Base-by-base conservation (phyloP, 306 rosid genomes). In the Inga laurina region DNA sequence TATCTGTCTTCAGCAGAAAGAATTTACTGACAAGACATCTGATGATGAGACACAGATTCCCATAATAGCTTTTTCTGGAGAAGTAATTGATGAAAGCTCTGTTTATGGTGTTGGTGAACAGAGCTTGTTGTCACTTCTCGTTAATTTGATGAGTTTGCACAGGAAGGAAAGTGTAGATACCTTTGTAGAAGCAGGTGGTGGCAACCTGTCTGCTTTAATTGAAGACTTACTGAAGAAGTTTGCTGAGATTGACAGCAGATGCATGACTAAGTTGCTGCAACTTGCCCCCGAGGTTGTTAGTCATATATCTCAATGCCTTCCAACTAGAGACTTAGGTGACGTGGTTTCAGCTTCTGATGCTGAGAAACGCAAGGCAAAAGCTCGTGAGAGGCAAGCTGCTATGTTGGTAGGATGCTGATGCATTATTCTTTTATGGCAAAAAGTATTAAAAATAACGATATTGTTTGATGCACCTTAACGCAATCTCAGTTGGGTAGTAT, bases 301-400 rank as follows among this genome's bases (percentile, higher is more conserved):
- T 85, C 86, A 82, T 76, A 45, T 85, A 57, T 81, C 93, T 32
- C 90, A 90, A 80, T 34, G 85, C 81, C 68, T 65, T 81, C 79
- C 91, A 67, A 81, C 30, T 82, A 86, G 87, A 51, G 92, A 90
- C 79, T 68, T 90, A 37, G 62, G 73, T 78, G 82, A 75, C 75
- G 79, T 83, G 11, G 78, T 84, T 59, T 81, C 87, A 51, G 86
- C 85, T 66, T 92, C 98, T 52, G 98, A 94, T 61, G 81, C 89
- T 21, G 99, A 97, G 87, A 97, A 90, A 87, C 93, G 97, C 87
- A 97, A 92, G 91, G 95, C 92, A 80, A 97, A 94, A 87, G 98
- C 97, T 68, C 91, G 98, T 83, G 97, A 92, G 90, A 92, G 91
- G 87, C 99, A 97, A 90, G 97, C 99, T 77, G 98, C 97, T 54